Percentiles rank a stretch among this genome's conserved stretches.
Conservation (phyloP, 192 early-diverging fungal species). For the Coemansia sp. region DNA sequence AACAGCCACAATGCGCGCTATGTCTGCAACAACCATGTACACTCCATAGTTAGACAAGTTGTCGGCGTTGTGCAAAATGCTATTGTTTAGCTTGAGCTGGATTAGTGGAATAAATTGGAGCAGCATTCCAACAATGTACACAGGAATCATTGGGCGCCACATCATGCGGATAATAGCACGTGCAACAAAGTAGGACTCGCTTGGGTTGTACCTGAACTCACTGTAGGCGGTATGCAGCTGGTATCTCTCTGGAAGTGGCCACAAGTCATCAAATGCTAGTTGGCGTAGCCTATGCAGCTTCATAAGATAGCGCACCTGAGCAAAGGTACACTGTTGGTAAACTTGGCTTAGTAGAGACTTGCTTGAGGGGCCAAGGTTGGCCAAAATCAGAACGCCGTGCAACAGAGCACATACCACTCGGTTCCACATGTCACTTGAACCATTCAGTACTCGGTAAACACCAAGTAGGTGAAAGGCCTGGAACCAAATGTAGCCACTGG, state of each 20-base stretch:
- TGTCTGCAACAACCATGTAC: constrained; percentile 17
- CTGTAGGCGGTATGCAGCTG: background rate
- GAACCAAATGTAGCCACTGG: background rate
- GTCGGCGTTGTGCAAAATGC: constrained; percentile 23
- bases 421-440: background rate
- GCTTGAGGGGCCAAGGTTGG: no score
- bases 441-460: background rate
- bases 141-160: constrained; percentile 32
- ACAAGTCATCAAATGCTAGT: background rate
- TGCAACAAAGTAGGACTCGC: constrained; percentile 29
- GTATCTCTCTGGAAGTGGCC: background rate
- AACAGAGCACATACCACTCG: background rate
- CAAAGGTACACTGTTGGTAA: background rate
- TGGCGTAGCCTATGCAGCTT: background rate
- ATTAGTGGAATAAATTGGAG: background rate
- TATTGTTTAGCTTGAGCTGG: background rate
- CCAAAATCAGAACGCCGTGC: no score
- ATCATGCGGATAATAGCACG: constrained; percentile 29
- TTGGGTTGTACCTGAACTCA: constrained; percentile 22
- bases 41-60: constrained; percentile 5
- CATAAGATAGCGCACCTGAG: background rate
- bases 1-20: background rate
- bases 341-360: background rate
- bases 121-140: constrained; percentile 17
- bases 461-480: background rate